These are phyloP conservation scores for Nicotiana knightiana DNA, from an alignment of 257 asterid genomes.

Conservation along the genomic window DNA sequence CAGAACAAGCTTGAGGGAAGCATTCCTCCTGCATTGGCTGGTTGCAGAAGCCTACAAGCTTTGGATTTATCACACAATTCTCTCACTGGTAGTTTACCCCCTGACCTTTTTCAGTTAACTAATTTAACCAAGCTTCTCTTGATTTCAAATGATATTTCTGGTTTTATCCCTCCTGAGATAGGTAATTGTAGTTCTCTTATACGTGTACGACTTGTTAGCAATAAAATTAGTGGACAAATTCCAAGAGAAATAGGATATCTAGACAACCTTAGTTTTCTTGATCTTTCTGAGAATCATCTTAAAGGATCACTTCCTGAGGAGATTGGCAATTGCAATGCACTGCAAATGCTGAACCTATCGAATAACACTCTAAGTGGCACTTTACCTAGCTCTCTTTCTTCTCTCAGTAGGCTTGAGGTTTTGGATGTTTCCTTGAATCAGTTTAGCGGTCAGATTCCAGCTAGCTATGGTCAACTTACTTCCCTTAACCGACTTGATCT, in stretches of 20 bases:
- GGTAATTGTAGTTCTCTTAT: constrained; percentile 54
- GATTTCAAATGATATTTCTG: constrained; percentile 60
- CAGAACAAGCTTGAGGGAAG: constrained; percentile 69
- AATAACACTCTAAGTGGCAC: constrained; percentile 51
- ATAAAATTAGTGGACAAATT: constrained; percentile 53
- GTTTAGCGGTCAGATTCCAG: constrained; percentile 49
- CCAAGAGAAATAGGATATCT: constrained; percentile 54
- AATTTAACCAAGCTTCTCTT: constrained; percentile 64
- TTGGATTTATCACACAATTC: constrained; percentile 63
- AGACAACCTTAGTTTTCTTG: constrained; percentile 57
- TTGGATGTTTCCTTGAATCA: constrained; percentile 56
- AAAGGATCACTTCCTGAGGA: constrained; percentile 58
- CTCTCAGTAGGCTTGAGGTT: constrained; percentile 44
- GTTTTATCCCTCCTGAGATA: constrained; percentile 58
- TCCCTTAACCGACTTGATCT: constrained; percentile 52
- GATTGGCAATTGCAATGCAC: constrained; percentile 50
- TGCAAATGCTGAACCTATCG: constrained; percentile 60
- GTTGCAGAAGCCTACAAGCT: constrained; percentile 64
- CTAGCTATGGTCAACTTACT: constrained; percentile 42
- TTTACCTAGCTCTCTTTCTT: constrained; percentile 49
- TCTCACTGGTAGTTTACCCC: constrained; percentile 55
- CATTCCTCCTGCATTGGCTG: constrained; percentile 51
- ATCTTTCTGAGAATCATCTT: constrained; percentile 48
- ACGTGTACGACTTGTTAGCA: constrained; percentile 51
- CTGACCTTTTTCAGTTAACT: constrained; percentile 47